These are phyloP conservation scores for Oldenlandia corymbosa DNA, from an alignment of 257 asterid genomes.

Conservation along the genomic window DNA sequence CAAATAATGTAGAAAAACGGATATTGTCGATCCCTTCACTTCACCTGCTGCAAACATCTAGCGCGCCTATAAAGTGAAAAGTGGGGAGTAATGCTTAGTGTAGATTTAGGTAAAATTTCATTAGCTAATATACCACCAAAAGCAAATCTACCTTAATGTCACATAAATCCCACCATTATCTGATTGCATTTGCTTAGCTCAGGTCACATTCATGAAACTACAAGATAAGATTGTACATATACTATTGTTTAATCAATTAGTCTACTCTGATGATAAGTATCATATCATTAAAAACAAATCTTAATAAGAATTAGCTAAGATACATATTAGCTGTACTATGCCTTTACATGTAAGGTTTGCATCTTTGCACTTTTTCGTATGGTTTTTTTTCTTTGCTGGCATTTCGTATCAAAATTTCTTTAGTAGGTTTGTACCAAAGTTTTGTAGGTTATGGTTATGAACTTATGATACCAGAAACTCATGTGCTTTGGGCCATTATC, in stretches of 20 bases:
- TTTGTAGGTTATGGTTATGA: neutral
- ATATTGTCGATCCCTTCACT: constrained; percentile 16
- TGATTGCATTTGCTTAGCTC: constrained; percentile 2
- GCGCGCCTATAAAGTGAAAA: constrained; percentile 22
- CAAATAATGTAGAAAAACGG: neutral
- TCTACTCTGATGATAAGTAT: constrained; percentile 1
- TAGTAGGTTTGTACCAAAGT: constrained; percentile 14
- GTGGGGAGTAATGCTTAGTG: constrained; percentile 13
- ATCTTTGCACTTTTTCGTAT: constrained; percentile 10
- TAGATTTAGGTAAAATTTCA: constrained; percentile 19
- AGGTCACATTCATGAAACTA: constrained; percentile 10
- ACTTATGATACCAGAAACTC: constrained; percentile 10
- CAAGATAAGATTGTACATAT: constrained; percentile 14
- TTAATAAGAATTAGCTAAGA: constrained; percentile 2
- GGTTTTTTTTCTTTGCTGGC: constrained; percentile 12
- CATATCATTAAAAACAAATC: neutral
- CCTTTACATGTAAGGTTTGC: constrained; percentile 12
- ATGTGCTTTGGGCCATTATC: constrained; percentile 17
- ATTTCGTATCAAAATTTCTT: constrained; percentile 2
- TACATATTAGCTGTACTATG: constrained; percentile 17
- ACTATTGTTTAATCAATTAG: constrained; percentile 1
- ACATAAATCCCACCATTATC: constrained; percentile 22
- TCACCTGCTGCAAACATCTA: constrained; percentile 17
- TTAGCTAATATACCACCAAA: neutral
- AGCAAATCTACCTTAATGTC: constrained; percentile 9